Percentiles rank a stretch among this genome's conserved stretches.
phyloP scores from a whole-genome alignment of 129 eudicot species.

The Ambrosia artemisiifolia region DNA sequence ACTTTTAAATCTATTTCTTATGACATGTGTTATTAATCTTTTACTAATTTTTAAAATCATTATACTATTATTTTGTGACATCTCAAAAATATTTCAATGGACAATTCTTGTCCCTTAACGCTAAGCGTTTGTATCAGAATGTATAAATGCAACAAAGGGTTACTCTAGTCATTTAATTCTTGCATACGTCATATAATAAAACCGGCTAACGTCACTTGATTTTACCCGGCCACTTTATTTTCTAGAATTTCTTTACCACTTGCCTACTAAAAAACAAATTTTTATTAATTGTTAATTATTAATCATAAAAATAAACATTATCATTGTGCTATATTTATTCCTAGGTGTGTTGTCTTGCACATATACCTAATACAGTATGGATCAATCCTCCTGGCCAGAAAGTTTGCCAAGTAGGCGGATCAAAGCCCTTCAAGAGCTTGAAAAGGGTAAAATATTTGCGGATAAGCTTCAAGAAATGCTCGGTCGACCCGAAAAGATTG shows the following conservation, averaged over 20 bases:
- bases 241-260: background rate
- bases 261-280: background rate
- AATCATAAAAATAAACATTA: background rate
- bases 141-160: too few species aligned
- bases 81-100: too few species aligned
- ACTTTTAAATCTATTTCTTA: too few species aligned
- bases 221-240: too few species aligned
- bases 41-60: too few species aligned
- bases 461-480: slow-evolving; percentile 13
- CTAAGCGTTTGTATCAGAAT: too few species aligned
- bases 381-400: slow-evolving; percentile 18
- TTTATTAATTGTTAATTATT: too few species aligned
- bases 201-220: background rate
- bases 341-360: background rate
- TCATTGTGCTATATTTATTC: background rate
- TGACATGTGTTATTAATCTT: too few species aligned
- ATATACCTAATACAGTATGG: slow-evolving; percentile 8
- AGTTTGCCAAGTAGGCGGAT: slow-evolving; percentile 8
- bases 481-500: background rate
- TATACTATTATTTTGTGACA: too few species aligned
- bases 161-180: background rate
- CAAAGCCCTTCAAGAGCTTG: slow-evolving; percentile 24
- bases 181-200: background rate
- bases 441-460: slow-evolving; percentile 23
- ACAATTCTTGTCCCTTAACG: background rate